Percentiles rank a stretch among this genome's conserved stretches.
Conservation (phyloP, 2,329 filamentous ascomycete genomes). For the Coniella vitis region DNA sequence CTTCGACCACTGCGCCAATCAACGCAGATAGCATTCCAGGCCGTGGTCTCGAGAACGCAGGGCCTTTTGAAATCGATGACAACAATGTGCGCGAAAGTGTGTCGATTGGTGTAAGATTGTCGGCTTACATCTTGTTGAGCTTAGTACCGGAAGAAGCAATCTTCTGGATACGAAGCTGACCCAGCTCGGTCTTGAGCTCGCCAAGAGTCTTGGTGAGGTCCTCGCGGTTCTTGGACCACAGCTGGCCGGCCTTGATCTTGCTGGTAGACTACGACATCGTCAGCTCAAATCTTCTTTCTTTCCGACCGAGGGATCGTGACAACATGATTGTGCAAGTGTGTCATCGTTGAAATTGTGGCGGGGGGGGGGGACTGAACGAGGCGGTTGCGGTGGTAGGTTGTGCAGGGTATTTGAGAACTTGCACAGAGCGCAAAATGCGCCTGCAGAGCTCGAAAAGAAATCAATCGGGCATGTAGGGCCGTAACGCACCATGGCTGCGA, state of each 20-base stretch:
- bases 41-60: neutral
- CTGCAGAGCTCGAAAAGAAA: constrained; percentile 2
- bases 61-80: constrained; percentile 1
- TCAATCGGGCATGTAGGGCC: constrained; percentile 6
- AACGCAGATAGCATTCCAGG: constrained; percentile 4
- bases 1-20: constrained; percentile 10
- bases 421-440: neutral
- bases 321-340: constrained; percentile 17
- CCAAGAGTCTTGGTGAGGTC: constrained; percentile 92
- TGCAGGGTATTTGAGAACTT: neutral
- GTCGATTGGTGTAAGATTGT: constrained; percentile 10
- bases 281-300: constrained; percentile 14
- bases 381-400: constrained; percentile 1
- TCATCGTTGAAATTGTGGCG: constrained; percentile 1
- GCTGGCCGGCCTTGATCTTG: constrained; percentile 90
- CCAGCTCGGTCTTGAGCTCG: constrained; percentile 93
- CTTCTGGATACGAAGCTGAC: constrained; percentile 97
- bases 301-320: constrained; percentile 5
- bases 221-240: constrained; percentile 99
- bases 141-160: constrained; percentile 91
- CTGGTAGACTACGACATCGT: constrained; percentile 45
- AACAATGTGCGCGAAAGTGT: constrained; percentile 2
- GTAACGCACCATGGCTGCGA: constrained; percentile 17
- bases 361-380: neutral
- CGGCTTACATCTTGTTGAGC: constrained; percentile 89